Evolutionary conservation across 2,329 filamentous ascomycete genomes (phyloP).

Genomic region (Aureobasidium sp.): DNA sequence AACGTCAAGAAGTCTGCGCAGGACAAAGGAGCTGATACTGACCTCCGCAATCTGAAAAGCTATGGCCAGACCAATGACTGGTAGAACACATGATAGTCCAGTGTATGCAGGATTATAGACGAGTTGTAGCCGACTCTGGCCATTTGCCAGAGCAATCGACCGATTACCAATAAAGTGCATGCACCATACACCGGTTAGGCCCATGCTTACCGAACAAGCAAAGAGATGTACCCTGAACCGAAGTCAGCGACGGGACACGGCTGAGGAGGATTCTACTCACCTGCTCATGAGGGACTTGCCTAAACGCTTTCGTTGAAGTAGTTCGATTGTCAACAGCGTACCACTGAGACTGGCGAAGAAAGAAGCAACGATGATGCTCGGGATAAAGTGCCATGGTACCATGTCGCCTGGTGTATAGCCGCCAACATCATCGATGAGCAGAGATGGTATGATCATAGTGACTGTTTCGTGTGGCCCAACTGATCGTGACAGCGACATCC

Average conservation of each 20-base stretch:
- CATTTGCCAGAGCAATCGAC: conserved; percentile 63
- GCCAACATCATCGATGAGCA: background rate
- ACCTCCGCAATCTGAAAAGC: conserved; percentile 63
- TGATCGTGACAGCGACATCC: background rate
- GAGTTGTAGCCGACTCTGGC: conserved; percentile 58
- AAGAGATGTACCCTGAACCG: conserved; percentile 30
- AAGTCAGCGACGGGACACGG: background rate
- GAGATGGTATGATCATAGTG: background rate
- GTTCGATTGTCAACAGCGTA: conserved; percentile 70
- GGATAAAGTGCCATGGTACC: conserved; percentile 36
- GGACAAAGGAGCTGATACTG: conserved; percentile 25
- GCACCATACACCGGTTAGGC: conserved; percentile 45
- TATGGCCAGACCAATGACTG: conserved; percentile 64
- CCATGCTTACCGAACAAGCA: conserved; percentile 38
- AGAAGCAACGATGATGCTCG: conserved; percentile 61
- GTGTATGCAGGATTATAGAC: conserved; percentile 67
- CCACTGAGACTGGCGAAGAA: conserved; percentile 67
- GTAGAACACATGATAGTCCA: conserved; percentile 70
- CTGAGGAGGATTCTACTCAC: conserved; percentile 37
- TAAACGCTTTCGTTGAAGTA: conserved; percentile 70
- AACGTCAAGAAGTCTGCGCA: conserved; percentile 32
- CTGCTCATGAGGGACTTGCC: conserved; percentile 62
- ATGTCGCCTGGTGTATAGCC: conserved; percentile 29
- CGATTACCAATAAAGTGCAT: conserved; percentile 80
- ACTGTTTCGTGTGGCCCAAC: background rate